Conservation (phyloP, 441 rosid genomes). For the Pelargonium cotyledonis region DNA sequence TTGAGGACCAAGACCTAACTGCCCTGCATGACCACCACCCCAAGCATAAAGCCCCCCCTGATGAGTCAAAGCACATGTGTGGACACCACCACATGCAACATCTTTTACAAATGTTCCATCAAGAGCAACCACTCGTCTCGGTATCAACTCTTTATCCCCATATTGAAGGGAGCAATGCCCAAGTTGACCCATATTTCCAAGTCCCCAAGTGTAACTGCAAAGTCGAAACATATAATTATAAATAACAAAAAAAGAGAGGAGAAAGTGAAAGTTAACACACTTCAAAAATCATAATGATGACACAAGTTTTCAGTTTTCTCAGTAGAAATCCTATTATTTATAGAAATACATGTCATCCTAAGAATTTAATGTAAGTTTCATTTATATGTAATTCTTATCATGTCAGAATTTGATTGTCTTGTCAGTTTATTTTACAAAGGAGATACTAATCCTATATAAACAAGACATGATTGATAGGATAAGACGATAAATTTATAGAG, state of each 20-base stretch:
- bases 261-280: neutral
- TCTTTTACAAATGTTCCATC: slow-evolving; percentile 56
- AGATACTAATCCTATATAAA: no score
- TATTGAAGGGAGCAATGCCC: slow-evolving; percentile 89
- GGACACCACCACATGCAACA: slow-evolving; percentile 92
- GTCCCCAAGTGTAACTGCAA: slow-evolving; percentile 89
- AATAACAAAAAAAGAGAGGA: neutral
- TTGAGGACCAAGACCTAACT: slow-evolving; percentile 86
- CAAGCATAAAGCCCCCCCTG: slow-evolving; percentile 89
- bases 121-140: slow-evolving; percentile 81
- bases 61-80: slow-evolving; percentile 69
- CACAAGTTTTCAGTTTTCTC: no score
- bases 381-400: no score
- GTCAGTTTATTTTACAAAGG: no score
- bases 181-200: slow-evolving; percentile 89
- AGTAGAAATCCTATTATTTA: no score
- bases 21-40: slow-evolving; percentile 92
- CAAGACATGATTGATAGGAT: no score
- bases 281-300: neutral
- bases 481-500: no score
- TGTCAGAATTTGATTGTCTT: no score
- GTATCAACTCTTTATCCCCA: slow-evolving; percentile 82
- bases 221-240: slow-evolving; percentile 24
- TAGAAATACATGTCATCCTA: no score
- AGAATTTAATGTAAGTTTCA: no score